Evolutionary conservation across 352 stramenopile genomes (phyloP), one percentile per base, ranked within the genome.

Genomic region (Phytopythium oedochilum): DNA sequence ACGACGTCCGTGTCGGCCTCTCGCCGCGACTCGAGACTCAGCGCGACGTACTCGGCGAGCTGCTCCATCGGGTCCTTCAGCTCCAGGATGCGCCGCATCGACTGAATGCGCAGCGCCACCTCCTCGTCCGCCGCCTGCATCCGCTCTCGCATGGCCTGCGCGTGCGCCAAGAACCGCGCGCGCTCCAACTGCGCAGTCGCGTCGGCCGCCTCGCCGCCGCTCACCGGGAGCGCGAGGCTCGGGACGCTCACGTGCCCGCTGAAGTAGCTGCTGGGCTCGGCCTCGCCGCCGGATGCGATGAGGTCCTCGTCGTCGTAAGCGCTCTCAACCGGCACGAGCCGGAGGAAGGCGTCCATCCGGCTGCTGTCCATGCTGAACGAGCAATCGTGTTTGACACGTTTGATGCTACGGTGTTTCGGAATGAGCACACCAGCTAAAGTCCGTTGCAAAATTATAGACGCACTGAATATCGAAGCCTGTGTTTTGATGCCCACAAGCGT

Each of bases 281-380:
- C 60, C 53, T 74, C 61, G 22, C 64, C 63, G 12, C 46, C 36
- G 47, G 64, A 64, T 2, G 63, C 62, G n/a, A 57, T 64, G 14
- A 84, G 59, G 26, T 86, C 75, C 52, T 86, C 72, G 25, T 71
- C 59, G 10, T 60, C 71, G 50, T 88, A 86, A 14, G 78, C 73
- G 20, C 54, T 61, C 56, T 63, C 68, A 35, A 73, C 67, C 7
- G 68, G 58, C 53, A 76, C 66, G 39, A 86, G 63, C 53, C 86
- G 78, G 53, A 88, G 61, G 46, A 88, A 86, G 44, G 68, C 77
- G 68, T 88, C 76, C 71, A 87, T 78, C 3, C n/a, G n/a, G n/a
- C 29, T 43, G 32, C 20, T 12, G 10, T 45, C 38, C 38, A 45
- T 45, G 7, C 7, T 45, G 38, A n/a, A n/a, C n/a, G n/a, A n/a